Evolutionary conservation across 306 rosid genomes (phyloP).

Genomic region (Rosa lucieae): DNA sequence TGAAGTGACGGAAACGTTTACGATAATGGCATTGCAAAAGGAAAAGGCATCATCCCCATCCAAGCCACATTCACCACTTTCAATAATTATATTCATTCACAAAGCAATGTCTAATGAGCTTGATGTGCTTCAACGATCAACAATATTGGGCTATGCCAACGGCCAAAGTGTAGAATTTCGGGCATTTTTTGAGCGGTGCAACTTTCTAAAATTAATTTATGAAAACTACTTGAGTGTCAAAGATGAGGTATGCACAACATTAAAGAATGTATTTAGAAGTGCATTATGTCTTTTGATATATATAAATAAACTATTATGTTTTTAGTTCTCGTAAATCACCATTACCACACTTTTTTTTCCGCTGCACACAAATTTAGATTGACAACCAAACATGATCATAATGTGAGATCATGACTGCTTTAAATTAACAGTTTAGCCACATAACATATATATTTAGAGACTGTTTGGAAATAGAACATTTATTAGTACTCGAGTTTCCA

Average conservation of each 20-base stretch:
- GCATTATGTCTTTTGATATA: background rate
- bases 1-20: background rate
- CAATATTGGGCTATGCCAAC: background rate
- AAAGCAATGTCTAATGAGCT: constrained; percentile 21
- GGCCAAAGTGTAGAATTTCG: background rate
- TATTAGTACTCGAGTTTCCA: background rate
- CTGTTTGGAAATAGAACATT: background rate
- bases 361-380: too few species aligned
- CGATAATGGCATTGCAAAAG: background rate
- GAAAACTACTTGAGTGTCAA: constrained; percentile 12
- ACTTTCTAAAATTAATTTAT: constrained; percentile 13
- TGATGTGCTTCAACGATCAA: constrained; percentile 20
- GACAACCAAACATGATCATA: too few species aligned
- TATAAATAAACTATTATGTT: too few species aligned
- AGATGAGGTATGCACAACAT: constrained; percentile 11
- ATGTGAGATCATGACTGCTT: too few species aligned
- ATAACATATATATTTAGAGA: too few species aligned
- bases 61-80: constrained; percentile 12
- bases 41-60: background rate
- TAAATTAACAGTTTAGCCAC: background rate
- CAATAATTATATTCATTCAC: background rate
- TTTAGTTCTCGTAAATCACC: too few species aligned
- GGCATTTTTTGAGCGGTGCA: background rate
- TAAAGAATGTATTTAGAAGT: background rate
- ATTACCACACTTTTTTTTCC: too few species aligned